Conservation (phyloP, 106 monocot genomes). For the Amphibolis antarctica region DNA sequence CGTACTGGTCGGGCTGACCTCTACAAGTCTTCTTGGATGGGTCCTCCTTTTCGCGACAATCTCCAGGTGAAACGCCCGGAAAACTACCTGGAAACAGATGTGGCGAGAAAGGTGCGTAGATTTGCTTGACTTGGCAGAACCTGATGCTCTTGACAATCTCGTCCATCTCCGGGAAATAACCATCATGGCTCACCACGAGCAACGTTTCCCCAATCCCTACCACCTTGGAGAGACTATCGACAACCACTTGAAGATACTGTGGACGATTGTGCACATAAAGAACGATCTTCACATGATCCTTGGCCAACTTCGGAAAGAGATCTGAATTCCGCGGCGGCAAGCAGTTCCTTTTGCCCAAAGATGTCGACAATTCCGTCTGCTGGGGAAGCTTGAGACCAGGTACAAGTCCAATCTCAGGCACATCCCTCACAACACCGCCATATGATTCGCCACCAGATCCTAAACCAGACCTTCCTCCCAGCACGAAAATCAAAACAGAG, state of each 20-base stretch:
- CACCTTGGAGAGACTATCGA: constrained; percentile 54
- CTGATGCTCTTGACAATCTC: constrained; percentile 47
- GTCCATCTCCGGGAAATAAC: constrained; percentile 86
- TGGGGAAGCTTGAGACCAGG: constrained; percentile 46
- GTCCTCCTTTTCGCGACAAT: constrained; percentile 59
- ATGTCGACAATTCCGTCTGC: constrained; percentile 41
- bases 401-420: constrained; percentile 7
- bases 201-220: constrained; percentile 80
- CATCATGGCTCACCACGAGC: constrained; percentile 94
- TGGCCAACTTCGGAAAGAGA: constrained; percentile 48
- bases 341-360: constrained; percentile 41
- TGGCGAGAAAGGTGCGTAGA: constrained; percentile 85
- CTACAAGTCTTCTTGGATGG: constrained; percentile 40
- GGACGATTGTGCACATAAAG: constrained; percentile 94
- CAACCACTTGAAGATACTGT: constrained; percentile 64
- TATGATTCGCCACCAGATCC: background rate
- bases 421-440: background rate
- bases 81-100: constrained; percentile 65
- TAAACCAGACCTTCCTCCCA: background rate
- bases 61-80: constrained; percentile 56
- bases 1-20: constrained; percentile 76
- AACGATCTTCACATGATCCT: constrained; percentile 64
- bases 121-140: constrained; percentile 94
- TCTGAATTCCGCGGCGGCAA: constrained; percentile 59
- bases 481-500: constrained; percentile 7